Percentiles rank a stretch among this genome's conserved stretches.
Conservation (phyloP, 2,329 filamentous ascomycete species). For the Cadophora sp. region DNA sequence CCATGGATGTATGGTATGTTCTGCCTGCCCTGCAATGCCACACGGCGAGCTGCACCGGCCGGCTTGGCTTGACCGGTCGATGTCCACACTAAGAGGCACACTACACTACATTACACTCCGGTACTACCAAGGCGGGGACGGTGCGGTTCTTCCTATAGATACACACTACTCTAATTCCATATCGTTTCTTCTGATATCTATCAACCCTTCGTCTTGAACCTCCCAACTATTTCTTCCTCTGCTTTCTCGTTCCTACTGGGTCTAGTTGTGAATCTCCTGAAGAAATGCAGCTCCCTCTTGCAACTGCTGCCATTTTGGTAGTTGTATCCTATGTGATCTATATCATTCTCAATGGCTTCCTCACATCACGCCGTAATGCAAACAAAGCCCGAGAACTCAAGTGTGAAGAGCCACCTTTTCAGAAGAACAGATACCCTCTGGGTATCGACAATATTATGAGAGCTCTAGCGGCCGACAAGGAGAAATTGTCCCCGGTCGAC, state of each 20-base stretch:
- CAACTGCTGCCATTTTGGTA: constrained; percentile 12
- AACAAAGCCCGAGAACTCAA: constrained; percentile 37
- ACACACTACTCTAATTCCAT: not conserved
- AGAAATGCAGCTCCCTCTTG: constrained; percentile 17
- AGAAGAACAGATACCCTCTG: constrained; percentile 36
- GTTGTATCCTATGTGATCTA: constrained; percentile 34
- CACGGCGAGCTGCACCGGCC: not conserved
- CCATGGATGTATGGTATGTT: no score
- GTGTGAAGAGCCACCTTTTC: constrained; percentile 37
- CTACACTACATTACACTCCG: not conserved
- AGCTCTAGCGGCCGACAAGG: constrained; percentile 36
- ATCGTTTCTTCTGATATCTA: not conserved
- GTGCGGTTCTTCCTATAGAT: not conserved
- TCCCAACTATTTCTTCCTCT: not conserved
- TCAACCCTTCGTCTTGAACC: not conserved
- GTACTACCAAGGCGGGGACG: not conserved
- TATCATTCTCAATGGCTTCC: constrained; percentile 22
- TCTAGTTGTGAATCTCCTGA: not conserved
- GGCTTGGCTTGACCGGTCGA: constrained; percentile 3
- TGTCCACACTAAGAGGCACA: not conserved
- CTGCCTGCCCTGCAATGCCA: no score
- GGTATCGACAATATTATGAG: constrained; percentile 41
- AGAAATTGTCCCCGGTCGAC: constrained; percentile 38
- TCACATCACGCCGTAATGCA: constrained; percentile 33
- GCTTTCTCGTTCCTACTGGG: not conserved